These are phyloP conservation scores for Bonia amplexicaulis DNA, from an alignment of 176 grass and related monocot genomes.

Conservation along the genomic window DNA sequence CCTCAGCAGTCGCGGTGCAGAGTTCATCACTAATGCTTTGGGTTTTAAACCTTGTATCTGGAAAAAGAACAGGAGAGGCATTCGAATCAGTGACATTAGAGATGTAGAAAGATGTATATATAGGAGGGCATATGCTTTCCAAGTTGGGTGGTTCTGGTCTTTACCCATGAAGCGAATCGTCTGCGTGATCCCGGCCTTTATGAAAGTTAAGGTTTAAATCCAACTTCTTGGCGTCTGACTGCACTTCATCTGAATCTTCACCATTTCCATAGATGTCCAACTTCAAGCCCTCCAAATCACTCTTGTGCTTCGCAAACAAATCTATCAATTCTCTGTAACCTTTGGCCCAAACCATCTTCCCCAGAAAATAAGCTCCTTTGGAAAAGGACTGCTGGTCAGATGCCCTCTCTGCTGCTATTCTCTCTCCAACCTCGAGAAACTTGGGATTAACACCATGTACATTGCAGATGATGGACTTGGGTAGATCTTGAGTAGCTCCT, in stretches of 20 bases:
- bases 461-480: slow-evolving; percentile 90
- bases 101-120: neutral
- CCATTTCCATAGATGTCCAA: slow-evolving; percentile 88
- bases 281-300: slow-evolving; percentile 71
- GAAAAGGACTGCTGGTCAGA: slow-evolving; percentile 58
- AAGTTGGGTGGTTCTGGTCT: neutral
- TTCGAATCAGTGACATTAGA: neutral
- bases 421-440: slow-evolving; percentile 81
- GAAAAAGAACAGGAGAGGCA: slow-evolving; percentile 3
- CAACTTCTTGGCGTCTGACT: slow-evolving; percentile 64
- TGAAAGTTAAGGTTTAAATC: slow-evolving; percentile 86
- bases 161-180: slow-evolving; percentile 92
- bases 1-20: slow-evolving; percentile 80
- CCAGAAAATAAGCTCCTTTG: slow-evolving; percentile 92
- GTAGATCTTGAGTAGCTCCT: slow-evolving; percentile 87
- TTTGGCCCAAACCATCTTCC: slow-evolving; percentile 99
- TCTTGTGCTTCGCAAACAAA: slow-evolving; percentile 67
- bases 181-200: slow-evolving; percentile 87
- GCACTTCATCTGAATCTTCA: slow-evolving; percentile 80
- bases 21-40: slow-evolving; percentile 86
- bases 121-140: neutral
- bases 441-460: slow-evolving; percentile 91
- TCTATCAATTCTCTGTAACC: slow-evolving; percentile 89
- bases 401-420: slow-evolving; percentile 51
- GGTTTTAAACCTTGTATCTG: slow-evolving; percentile 96